Evolutionary conservation across 208 protist genomes (phyloP).

Genomic region (Acanthamoeba healyi): DNA sequence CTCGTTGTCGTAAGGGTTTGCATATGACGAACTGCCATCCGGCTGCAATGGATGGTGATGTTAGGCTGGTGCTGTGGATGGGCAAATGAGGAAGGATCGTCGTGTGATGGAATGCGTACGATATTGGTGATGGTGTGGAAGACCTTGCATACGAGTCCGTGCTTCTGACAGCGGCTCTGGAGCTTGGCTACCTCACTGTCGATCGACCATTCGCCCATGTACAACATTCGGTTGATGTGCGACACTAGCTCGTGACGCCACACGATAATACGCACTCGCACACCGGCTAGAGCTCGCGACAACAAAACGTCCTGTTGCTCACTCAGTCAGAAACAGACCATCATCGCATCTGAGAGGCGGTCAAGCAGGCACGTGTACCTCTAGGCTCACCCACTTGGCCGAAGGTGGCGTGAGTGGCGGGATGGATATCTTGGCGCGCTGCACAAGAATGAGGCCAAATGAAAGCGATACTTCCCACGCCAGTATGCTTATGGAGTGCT

Average conservation of each 20-base stretch:
- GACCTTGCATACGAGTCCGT: slow-evolving; percentile 81
- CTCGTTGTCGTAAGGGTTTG: slow-evolving; percentile 74
- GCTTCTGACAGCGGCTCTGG: slow-evolving; percentile 80
- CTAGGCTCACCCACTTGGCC: slow-evolving; percentile 76
- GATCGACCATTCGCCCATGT: slow-evolving; percentile 84
- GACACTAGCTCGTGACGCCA: slow-evolving; percentile 85
- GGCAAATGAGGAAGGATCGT: neutral
- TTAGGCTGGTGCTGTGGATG: neutral
- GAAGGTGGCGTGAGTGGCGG: slow-evolving; percentile 60
- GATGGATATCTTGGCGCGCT: slow-evolving; percentile 66
- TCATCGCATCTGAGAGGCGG: neutral
- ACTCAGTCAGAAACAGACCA: slow-evolving; percentile 61
- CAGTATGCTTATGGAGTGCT: slow-evolving; percentile 86
- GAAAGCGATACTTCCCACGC: slow-evolving; percentile 87
- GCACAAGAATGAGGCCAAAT: slow-evolving; percentile 80
- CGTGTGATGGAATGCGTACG: slow-evolving; percentile 1
- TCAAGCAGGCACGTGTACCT: neutral
- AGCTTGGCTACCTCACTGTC: slow-evolving; percentile 85
- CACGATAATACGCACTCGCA: slow-evolving; percentile 85
- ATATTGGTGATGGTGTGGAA: slow-evolving; percentile 79
- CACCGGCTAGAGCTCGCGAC: slow-evolving; percentile 78
- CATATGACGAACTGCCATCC: slow-evolving; percentile 66
- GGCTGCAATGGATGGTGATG: slow-evolving; percentile 57
- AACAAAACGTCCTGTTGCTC: slow-evolving; percentile 85
- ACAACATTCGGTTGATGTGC: slow-evolving; percentile 83